These are phyloP conservation scores for Globisporangium perplexum DNA, from an alignment of 352 stramenopile species.

Conservation along the genomic window DNA sequence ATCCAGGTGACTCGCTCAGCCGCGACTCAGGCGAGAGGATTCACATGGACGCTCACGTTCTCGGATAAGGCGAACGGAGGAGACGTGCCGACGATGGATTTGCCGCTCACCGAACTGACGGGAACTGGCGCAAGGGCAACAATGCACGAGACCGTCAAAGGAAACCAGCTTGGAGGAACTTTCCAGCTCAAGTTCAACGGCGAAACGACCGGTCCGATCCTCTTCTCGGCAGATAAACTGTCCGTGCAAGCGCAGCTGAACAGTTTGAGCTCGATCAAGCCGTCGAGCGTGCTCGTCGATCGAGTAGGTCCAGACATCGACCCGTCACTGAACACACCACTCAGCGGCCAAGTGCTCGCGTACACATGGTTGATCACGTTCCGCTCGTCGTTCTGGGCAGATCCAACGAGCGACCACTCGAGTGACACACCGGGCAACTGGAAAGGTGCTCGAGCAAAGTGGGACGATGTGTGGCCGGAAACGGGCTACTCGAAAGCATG, in stretches of 20 bases:
- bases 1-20: slow-evolving; percentile 53
- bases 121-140: slow-evolving; percentile 26
- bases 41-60: slow-evolving; percentile 83
- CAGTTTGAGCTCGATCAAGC: slow-evolving; percentile 88
- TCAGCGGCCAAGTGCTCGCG: slow-evolving; percentile 57
- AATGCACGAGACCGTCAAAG: slow-evolving; percentile 72
- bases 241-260: slow-evolving; percentile 91
- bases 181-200: slow-evolving; percentile 94
- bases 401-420: slow-evolving; percentile 88
- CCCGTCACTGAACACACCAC: slow-evolving; percentile 12
- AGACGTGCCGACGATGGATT: slow-evolving; percentile 59
- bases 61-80: slow-evolving; percentile 59
- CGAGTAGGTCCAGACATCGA: slow-evolving; percentile 35
- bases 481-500: slow-evolving; percentile 94
- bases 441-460: slow-evolving; percentile 72
- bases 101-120: slow-evolving; percentile 30
- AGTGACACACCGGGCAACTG: slow-evolving; percentile 88
- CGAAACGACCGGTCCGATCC: slow-evolving; percentile 90
- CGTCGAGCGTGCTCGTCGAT: slow-evolving; percentile 87
- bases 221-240: slow-evolving; percentile 71
- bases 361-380: slow-evolving; percentile 95
- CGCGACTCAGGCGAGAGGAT: slow-evolving; percentile 58
- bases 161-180: slow-evolving; percentile 86
- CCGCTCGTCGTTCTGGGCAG: slow-evolving; percentile 87
- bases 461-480: slow-evolving; percentile 88